Conservation (phyloP, 768 basidiomycete species). For the Tricholoma sp. region DNA sequence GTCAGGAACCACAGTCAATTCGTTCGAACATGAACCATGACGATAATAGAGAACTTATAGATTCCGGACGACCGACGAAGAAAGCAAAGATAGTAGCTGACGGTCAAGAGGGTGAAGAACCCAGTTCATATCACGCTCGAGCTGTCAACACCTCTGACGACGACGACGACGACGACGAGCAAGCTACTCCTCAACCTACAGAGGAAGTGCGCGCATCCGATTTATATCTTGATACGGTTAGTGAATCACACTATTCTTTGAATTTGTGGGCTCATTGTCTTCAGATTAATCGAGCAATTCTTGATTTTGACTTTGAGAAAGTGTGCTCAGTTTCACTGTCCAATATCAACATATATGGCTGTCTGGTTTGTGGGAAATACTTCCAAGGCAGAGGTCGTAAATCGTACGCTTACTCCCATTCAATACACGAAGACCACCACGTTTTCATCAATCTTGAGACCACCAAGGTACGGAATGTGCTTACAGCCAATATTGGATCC, state of each 20-base stretch:
- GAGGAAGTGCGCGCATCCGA: conserved; percentile 61
- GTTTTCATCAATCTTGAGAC: conserved; percentile 96
- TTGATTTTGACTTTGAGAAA: conserved; percentile 99
- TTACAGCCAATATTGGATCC: conserved; percentile 1
- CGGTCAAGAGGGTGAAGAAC: neutral
- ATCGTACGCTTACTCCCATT: conserved; percentile 94
- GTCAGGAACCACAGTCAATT: conserved; percentile 3
- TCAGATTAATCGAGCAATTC: conserved; percentile 83
- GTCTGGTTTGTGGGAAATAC: conserved; percentile 97
- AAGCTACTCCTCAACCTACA: conserved; percentile 18
- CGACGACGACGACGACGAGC: conserved; percentile 28
- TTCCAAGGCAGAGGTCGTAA: conserved; percentile 94
- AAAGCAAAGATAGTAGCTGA: conserved; percentile 20
- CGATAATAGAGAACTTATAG: conserved; percentile 7
- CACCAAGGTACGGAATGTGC: conserved; percentile 60
- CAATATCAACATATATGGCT: conserved; percentile 97
- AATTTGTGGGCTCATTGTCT: conserved; percentile 7
- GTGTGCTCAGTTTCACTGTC: conserved; percentile 94
- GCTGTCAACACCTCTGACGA: conserved; percentile 7
- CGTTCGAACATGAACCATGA: conserved; percentile 4
- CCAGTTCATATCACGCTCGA: neutral
- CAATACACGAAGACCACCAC: conserved; percentile 97
- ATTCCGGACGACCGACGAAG: conserved; percentile 30
- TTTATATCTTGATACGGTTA: conserved; percentile 90
- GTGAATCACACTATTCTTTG: conserved; percentile 19